These are phyloP conservation scores for Aethionema arabicum DNA, from an alignment of 345 rosid genomes.

Conservation along the genomic window DNA sequence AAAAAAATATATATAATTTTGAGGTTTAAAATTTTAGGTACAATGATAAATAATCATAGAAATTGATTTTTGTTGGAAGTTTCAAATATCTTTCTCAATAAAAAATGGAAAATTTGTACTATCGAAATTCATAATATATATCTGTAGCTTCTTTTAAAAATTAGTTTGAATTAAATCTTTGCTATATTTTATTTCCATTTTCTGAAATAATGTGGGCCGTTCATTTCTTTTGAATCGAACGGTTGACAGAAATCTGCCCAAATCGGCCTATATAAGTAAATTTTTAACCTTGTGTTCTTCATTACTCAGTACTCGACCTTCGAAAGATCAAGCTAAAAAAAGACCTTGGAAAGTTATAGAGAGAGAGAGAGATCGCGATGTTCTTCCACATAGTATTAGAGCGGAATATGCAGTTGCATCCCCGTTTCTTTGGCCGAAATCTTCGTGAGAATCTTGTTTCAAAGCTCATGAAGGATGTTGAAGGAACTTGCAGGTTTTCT, in stretches of 20 bases:
- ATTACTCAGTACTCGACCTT: no score
- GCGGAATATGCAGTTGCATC: slow-evolving; percentile 92
- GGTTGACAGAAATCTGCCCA: not conserved
- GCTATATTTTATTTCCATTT: not conserved
- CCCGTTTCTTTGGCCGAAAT: slow-evolving; percentile 82
- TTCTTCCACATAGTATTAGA: slow-evolving; percentile 85
- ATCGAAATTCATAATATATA: no score
- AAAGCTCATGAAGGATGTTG: slow-evolving; percentile 93
- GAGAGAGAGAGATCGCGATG: slow-evolving; percentile 38
- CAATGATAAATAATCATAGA: not conserved
- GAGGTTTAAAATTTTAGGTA: not conserved
- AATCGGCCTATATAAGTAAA: no score
- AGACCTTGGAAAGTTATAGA: not conserved
- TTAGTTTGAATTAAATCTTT: no score
- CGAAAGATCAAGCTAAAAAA: no score
- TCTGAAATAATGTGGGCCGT: slow-evolving; percentile 13
- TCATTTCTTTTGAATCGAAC: not conserved
- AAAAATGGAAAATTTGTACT: not conserved
- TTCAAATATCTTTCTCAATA: not conserved
- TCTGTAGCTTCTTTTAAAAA: no score
- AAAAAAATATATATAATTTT: no score
- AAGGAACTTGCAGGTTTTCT: slow-evolving; percentile 85
- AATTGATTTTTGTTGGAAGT: no score
- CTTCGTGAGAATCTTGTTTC: slow-evolving; percentile 78
- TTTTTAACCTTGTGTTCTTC: no score